Evolutionary conservation across 306 rosid species (phyloP).

Genomic region (Vigna radiata): DNA sequence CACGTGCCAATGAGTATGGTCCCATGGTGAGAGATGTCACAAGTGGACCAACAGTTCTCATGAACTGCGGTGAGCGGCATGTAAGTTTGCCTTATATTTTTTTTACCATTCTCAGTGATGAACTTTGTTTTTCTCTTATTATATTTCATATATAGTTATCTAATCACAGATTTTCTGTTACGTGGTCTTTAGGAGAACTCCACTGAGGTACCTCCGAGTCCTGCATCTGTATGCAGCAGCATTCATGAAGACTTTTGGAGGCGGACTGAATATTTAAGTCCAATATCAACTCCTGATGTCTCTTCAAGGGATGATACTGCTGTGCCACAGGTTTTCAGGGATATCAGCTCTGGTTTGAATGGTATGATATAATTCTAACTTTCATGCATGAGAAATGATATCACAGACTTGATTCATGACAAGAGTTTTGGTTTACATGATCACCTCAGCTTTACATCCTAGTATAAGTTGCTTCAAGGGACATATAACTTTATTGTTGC

Average conservation of each 20-base stretch:
- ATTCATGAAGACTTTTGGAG: slow-evolving; percentile 86
- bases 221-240: slow-evolving; percentile 96
- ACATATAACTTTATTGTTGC: background rate
- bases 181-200: slow-evolving; percentile 73
- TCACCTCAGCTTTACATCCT: slow-evolving; percentile 20
- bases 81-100: slow-evolving; percentile 56
- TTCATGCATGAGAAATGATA: slow-evolving; percentile 36
- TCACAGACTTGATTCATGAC: slow-evolving; percentile 12
- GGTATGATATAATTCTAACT: slow-evolving; percentile 58
- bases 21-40: slow-evolving; percentile 63
- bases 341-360: slow-evolving; percentile 83
- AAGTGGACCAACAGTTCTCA: slow-evolving; percentile 89
- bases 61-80: slow-evolving; percentile 71
- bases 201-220: slow-evolving; percentile 99
- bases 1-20: slow-evolving; percentile 54
- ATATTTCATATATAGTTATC: slow-evolving; percentile 37
- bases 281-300: slow-evolving; percentile 76
- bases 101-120: background rate
- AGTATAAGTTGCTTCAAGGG: slow-evolving; percentile 33
- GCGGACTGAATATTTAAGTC: slow-evolving; percentile 73
- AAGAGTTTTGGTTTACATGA: slow-evolving; percentile 28
- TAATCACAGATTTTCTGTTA: slow-evolving; percentile 38
- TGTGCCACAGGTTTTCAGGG: slow-evolving; percentile 75
- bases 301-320: slow-evolving; percentile 69
- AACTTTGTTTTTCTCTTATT: slow-evolving; percentile 33